Base-by-base conservation (phyloP, 2,329 filamentous ascomycete species). In the Plenodomus tracheiphilus region DNA sequence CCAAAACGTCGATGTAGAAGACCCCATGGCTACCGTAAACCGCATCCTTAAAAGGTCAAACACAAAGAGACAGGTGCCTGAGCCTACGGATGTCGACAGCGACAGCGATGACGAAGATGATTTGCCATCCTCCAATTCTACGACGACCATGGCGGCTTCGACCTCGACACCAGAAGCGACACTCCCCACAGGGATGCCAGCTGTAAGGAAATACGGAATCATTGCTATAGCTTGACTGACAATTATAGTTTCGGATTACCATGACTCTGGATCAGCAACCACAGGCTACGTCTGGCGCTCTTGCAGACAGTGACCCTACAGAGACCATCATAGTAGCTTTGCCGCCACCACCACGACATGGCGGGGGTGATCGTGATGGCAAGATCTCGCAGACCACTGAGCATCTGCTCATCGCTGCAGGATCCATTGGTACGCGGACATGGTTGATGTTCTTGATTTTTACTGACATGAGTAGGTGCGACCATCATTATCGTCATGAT, bases 341-440 rank as follows among this genome's bases (percentile, higher is more conserved):
- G 32, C 43, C 57, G 15, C 59, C 63, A 21, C 56, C 55, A 28
- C 49, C 51, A 16, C 49, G 43, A 20, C 42, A 50, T 28, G 56
- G 50, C 28, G 54, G 54, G 21, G 49, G 54, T n/a, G 56, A 50
- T 28, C 55, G 54, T 25, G 49, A 54, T n/a, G 55, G 54, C 35
- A 49, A 56, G 19, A 62, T 74, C 25, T 73, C 71, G 7, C 61
- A 68, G 34, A 65, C 66, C 7, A 73, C 71, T n/a, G 61, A 72
- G 45, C 71, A 74, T 44, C 46, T 72, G 49, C 65, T 74, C 22
- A 74, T 74, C 21, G 71, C 71, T 43, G 71, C 70, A 47, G 71
- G 70, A 8, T 73, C 71, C n/a, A 73, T 74, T 47, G 71, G 71
- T 70, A 53, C 9, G 47, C 11, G 41, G 22, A 47, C 2, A 41